Conservation (phyloP, 768 basidiomycete genomes). For the Peribolospora baueri region DNA sequence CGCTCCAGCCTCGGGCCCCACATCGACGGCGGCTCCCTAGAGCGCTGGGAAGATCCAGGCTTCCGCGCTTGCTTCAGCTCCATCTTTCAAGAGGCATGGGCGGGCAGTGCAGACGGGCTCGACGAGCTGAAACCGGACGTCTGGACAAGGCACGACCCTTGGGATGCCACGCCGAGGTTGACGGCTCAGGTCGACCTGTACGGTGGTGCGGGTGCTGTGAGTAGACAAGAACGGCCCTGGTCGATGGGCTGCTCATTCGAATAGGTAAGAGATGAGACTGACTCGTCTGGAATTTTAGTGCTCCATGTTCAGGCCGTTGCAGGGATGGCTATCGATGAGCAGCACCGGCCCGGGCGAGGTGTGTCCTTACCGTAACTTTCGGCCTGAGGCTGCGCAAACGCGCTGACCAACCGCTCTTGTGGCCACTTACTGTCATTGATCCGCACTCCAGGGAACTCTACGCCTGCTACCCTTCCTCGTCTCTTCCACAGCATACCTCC, state of each 20-base stretch:
- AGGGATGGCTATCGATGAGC: conserved; percentile 6
- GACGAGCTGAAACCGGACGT: neutral
- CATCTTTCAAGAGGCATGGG: neutral
- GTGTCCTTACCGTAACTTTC: too few species aligned
- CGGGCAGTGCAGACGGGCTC: too few species aligned
- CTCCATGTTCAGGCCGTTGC: conserved; percentile 21
- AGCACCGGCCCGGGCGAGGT: neutral
- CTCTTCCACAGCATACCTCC: conserved; percentile 34
- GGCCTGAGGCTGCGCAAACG: too few species aligned
- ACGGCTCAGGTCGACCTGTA: conserved; percentile 2
- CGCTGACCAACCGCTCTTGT: too few species aligned
- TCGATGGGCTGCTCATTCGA: neutral
- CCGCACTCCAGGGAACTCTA: conserved; percentile 31
- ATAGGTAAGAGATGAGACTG: neutral
- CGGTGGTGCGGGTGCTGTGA: neutral
- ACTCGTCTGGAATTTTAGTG: conserved; percentile 6
- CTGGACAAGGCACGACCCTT: neutral
- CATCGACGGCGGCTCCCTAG: conserved; percentile 45
- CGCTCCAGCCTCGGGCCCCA: conserved; percentile 7
- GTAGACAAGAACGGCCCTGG: neutral
- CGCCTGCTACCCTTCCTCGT: conserved; percentile 35
- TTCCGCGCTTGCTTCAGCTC: neutral
- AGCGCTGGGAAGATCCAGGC: conserved; percentile 42
- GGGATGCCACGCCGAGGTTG: neutral
- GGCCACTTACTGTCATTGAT: too few species aligned